Evolutionary conservation across 768 basidiomycete genomes (phyloP), one percentile per base, ranked within the genome.

Genomic region (Macrolepiota dolichaula): DNA sequence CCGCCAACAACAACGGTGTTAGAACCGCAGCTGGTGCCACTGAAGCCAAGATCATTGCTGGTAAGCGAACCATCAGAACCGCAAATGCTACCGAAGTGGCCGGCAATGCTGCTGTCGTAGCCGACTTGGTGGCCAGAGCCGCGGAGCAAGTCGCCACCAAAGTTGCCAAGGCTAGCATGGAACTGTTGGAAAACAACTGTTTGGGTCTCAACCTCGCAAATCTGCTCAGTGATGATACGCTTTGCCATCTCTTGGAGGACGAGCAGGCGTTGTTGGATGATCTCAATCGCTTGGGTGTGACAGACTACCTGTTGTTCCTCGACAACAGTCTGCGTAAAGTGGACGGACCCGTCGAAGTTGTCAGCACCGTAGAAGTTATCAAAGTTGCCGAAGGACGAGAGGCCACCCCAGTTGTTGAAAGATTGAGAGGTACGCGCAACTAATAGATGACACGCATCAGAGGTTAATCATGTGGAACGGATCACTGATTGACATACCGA

Each of bases 241-340:
- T 76, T 77, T 15, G 74, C 70, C 62, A 73, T 68, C 67, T 76
- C 75, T 55, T 75, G 74, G 47, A 81, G 71, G 56, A 82, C 72
- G 42, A 76, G 69, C 29, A 81, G 73, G 5, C 74, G 72, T 59
- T 82, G 79, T 62, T 73, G 71, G 58, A 76, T 46, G 51, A 76
- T 70, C 47, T 68, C 67, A 42, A 76, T 67, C 36, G 71, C 69
- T 55, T 76, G 74, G 58, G 75, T 74, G 59, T 74, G 68, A 50
- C 73, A 67, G 54, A 67, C 66, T 22, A 74, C 63, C 13, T 66
- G 63, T 57, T 72, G 63, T 10, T 69, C 61, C 50, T 72, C 69
- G 67, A 73, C 75, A 35, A 73, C 71, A 10, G 68, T 55, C 55
- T 71, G 58, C 17, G 70, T 56, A 46, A 69, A 73, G 62, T 66